A percentile compares a stretch with the other conserved stretches of the same genome.
These are phyloP conservation scores for Loxodes magnus DNA, from an alignment of 73 alveolate genomes.

Conservation along the genomic window DNA sequence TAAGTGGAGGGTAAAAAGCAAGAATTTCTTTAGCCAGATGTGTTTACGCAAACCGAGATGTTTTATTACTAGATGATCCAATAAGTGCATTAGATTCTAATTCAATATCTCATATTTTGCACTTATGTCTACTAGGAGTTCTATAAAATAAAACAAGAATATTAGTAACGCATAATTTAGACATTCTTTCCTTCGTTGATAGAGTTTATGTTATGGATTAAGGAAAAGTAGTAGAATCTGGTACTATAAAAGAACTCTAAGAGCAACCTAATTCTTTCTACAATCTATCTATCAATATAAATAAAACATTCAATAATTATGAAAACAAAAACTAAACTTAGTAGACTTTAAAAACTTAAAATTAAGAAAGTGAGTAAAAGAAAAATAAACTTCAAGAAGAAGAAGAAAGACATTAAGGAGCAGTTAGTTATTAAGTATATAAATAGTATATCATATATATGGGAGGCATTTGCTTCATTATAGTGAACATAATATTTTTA, in stretches of 20 bases:
- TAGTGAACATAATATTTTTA: conserved; percentile 18
- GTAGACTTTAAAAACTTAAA: no score
- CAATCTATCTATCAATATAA: conserved; percentile 13
- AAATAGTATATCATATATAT: conserved; percentile 22
- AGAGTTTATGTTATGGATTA: conserved; percentile 52
- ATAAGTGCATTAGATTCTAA: conserved; percentile 72
- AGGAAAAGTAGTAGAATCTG: conserved; percentile 44
- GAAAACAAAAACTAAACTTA: no score
- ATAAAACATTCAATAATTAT: background rate
- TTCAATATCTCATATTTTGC: conserved; percentile 55
- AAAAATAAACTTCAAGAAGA: conserved; percentile 15
- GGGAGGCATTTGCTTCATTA: conserved; percentile 29
- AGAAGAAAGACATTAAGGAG: conserved; percentile 24
- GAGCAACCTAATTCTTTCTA: conserved; percentile 20
- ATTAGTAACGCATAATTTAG: conserved; percentile 75
- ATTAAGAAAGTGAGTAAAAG: conserved; percentile 27
- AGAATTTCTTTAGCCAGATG: conserved; percentile 42
- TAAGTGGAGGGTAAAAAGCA: conserved; percentile 60
- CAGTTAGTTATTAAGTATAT: conserved; percentile 18
- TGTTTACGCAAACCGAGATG: conserved; percentile 32
- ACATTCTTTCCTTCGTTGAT: conserved; percentile 51
- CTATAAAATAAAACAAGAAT: conserved; percentile 61
- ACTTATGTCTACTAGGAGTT: conserved; percentile 34
- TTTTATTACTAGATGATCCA: conserved; percentile 74
- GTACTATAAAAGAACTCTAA: conserved; percentile 43